Evolutionary conservation across 805 yeast genomes (phyloP), one percentile per base, ranked within the genome.

Genomic region (Kluyveromyces aestuarii): DNA sequence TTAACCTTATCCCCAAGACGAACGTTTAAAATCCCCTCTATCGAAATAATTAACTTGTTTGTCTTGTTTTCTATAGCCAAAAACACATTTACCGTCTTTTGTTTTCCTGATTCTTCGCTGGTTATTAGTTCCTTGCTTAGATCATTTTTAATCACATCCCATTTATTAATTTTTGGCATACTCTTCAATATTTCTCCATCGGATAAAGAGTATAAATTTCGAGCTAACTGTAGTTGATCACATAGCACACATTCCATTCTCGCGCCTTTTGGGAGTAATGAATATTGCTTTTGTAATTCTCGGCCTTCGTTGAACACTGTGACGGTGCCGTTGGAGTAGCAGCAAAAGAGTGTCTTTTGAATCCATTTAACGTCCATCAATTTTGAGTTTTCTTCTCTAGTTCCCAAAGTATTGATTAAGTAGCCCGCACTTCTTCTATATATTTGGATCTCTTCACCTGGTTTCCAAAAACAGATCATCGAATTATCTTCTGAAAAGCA

Each of bases 141-240:
- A 10, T 43, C 45, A 25, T 43, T 43, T 19, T 43, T 43, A n/a
- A 43, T n/a, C 45, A 36, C 17, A 19, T 43, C 30, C 45, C 45
- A 43, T 36, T 43, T 43, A 21, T 43, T 43, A 37, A 43, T 6
- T 33, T 33, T 43, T 16, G 45, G 45, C 39, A 43, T 43, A 11
- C 16, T n/a, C n/a, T 43, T 30, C 27, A 43, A 35, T 2, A 43
- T 27, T 17, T 43, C 36, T 11, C 45, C 45, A 17, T 43, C 39
- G 11, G 38, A 33, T 36, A 43, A 36, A 9, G 39, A 17, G 18
- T 33, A 43, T 17, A 13, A 17, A 27, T 43, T 38, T 4, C 33
- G 39, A 8, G 17, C 4, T 11, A 33, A n/a, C 9, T 16, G 33
- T 17, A 43, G 19, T 7, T 17, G 18, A 16, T 43, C 45, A 43